These are phyloP conservation scores for Talaromyces sp. DNA, from an alignment of 2,329 filamentous ascomycete species.

Conservation along the genomic window DNA sequence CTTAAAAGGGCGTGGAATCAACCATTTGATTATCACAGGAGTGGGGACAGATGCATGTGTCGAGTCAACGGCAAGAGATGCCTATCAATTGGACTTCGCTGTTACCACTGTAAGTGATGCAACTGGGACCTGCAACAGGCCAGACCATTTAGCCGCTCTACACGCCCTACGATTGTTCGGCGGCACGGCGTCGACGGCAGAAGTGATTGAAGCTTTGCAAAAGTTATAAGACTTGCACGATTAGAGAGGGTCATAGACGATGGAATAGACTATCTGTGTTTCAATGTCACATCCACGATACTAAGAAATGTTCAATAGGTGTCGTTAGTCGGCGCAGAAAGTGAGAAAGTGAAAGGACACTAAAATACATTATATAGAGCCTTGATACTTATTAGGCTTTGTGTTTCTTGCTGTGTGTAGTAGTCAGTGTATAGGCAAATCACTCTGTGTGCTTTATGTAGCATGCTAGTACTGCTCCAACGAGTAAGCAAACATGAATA, in stretches of 20 bases:
- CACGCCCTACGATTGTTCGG: slow-evolving; percentile 10
- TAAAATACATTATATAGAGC: too few species aligned
- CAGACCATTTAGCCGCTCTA: slow-evolving; percentile 13
- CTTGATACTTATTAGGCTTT: too few species aligned
- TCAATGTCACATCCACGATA: too few species aligned
- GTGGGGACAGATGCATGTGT: slow-evolving; percentile 51
- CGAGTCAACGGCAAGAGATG: slow-evolving; percentile 13
- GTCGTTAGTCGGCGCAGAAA: too few species aligned
- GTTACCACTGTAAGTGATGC: slow-evolving; percentile 15
- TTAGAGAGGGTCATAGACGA: slow-evolving; percentile 6
- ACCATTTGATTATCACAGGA: slow-evolving; percentile 55
- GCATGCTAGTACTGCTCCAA: too few species aligned
- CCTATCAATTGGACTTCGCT: slow-evolving; percentile 14
- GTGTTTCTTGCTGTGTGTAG: too few species aligned
- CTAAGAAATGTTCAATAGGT: too few species aligned
- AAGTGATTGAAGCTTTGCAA: slow-evolving; percentile 13
- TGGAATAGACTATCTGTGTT: not conserved
- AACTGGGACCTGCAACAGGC: slow-evolving; percentile 8
- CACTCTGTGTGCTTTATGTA: too few species aligned
- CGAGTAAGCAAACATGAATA: too few species aligned
- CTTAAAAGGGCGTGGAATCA: slow-evolving; percentile 54
- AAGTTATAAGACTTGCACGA: slow-evolving; percentile 12
- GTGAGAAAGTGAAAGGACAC: too few species aligned
- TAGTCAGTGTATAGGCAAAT: too few species aligned
- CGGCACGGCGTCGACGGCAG: slow-evolving; percentile 14